A percentile compares a stretch with the other conserved stretches of the same genome.
phyloP scores from a whole-genome alignment of 2,329 filamentous ascomycete genomes.

The Penicillium fuscoglaucum region DNA sequence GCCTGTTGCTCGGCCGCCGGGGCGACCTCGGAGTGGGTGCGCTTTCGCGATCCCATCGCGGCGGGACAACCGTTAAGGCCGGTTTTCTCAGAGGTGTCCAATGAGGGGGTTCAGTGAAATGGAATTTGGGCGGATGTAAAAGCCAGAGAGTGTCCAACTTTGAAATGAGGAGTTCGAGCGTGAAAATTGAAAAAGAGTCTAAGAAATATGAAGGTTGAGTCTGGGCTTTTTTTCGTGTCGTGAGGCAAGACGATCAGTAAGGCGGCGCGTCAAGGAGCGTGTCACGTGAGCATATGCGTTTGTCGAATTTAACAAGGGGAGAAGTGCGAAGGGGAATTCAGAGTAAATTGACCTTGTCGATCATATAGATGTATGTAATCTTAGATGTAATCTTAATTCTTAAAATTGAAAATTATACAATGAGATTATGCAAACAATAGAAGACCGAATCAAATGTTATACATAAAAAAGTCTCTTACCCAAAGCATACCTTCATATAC shows the following conservation, averaged over 20 bases:
- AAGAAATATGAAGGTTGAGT: conserved; percentile 7
- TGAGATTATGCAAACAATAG: conserved; percentile 9
- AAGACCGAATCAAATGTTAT: not conserved
- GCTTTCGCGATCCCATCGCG: conserved; percentile 57
- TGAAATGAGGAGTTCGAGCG: not conserved
- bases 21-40: conserved; percentile 57
- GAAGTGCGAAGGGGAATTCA: not conserved
- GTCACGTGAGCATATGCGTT: conserved; percentile 33
- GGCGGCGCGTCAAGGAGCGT: conserved; percentile 33
- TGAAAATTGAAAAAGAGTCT: not conserved
- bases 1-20: conserved; percentile 46
- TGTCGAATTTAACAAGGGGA: conserved; percentile 6
- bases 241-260: conserved; percentile 32
- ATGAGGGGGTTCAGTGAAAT: not conserved
- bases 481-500: too few relatives aligned
- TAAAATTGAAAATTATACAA: not conserved
- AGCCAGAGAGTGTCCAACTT: not conserved
- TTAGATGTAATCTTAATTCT: not conserved
- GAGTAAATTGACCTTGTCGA: not conserved
- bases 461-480: too few relatives aligned
- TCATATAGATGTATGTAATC: not conserved
- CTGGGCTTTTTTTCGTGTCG: conserved; percentile 26
- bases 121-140: not conserved
- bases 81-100: conserved; percentile 23
- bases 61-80: conserved; percentile 34